These are phyloP conservation scores for Sinapis alba DNA, from an alignment of 441 rosid species.

Conservation along the genomic window DNA sequence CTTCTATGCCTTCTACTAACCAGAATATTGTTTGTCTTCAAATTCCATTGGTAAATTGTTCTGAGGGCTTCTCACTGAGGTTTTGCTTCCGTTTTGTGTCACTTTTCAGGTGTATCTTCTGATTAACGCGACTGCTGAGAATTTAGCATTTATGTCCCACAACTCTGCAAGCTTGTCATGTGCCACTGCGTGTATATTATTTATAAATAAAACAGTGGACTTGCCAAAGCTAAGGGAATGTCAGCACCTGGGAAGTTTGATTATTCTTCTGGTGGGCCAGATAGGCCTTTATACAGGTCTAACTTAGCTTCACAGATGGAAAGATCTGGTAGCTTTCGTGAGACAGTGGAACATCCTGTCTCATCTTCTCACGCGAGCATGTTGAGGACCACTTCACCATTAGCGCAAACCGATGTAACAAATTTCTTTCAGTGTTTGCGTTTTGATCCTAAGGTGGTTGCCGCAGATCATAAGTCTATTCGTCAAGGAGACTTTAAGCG, in stretches of 20 bases:
- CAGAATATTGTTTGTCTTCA: background rate
- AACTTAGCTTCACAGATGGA: conserved; percentile 76
- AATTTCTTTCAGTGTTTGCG: conserved; percentile 76
- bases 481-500: conserved; percentile 81
- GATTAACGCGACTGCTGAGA: conserved; percentile 38
- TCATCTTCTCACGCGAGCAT: conserved; percentile 71
- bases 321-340: conserved; percentile 89
- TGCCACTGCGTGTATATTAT: conserved; percentile 57
- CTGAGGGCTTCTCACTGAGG: conserved; percentile 14
- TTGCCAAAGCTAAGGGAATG: conserved; percentile 65
- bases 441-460: conserved; percentile 79
- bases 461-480: conserved; percentile 76
- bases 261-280: conserved; percentile 83
- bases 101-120: conserved; percentile 52
- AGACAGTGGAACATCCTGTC: conserved; percentile 72
- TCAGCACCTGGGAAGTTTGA: conserved; percentile 90
- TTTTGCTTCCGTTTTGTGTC: conserved; percentile 34
- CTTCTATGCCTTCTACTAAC: conserved; percentile 1
- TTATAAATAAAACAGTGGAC: conserved; percentile 50
- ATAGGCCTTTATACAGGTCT: conserved; percentile 86
- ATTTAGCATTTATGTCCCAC: conserved; percentile 60
- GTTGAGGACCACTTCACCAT: conserved; percentile 65
- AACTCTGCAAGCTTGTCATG: conserved; percentile 64
- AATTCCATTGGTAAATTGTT: conserved; percentile 11
- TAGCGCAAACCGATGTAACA: conserved; percentile 70